Evolutionary conservation across 2,329 filamentous ascomycete genomes (phyloP).

Genomic region (Coniochaeta ligniaria): DNA sequence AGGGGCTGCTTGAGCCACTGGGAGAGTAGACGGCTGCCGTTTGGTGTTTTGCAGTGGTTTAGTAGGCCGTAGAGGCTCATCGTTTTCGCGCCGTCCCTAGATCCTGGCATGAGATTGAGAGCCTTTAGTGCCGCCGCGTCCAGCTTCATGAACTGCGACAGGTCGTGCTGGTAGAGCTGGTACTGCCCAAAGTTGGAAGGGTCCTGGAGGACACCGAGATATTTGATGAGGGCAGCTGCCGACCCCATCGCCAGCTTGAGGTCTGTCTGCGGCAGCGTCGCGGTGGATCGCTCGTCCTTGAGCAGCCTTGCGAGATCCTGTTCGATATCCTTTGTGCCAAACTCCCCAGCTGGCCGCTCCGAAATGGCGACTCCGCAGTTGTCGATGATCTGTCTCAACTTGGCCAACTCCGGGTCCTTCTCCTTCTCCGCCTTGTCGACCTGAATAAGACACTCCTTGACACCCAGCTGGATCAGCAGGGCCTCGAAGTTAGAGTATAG

Average conservation of each 20-base stretch:
- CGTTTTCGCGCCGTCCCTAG: slow-evolving; percentile 87
- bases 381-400: slow-evolving; percentile 82
- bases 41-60: slow-evolving; percentile 95
- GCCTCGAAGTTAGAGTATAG: slow-evolving; percentile 97
- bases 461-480: slow-evolving; percentile 88
- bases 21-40: slow-evolving; percentile 80
- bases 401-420: slow-evolving; percentile 81
- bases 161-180: slow-evolving; percentile 92
- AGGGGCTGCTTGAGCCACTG: slow-evolving; percentile 98
- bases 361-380: slow-evolving; percentile 88
- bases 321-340: slow-evolving; percentile 86
- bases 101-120: slow-evolving; percentile 93
- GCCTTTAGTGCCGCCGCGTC: slow-evolving; percentile 92
- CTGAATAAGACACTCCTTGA: slow-evolving; percentile 88
- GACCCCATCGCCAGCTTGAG: slow-evolving; percentile 95
- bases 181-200: slow-evolving; percentile 95
- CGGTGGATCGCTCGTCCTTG: slow-evolving; percentile 74
- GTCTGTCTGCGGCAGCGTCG: slow-evolving; percentile 79
- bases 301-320: slow-evolving; percentile 84
- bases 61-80: slow-evolving; percentile 94
- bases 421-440: slow-evolving; percentile 71
- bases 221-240: slow-evolving; percentile 88
- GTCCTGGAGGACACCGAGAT: slow-evolving; percentile 84
- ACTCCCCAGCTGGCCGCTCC: slow-evolving; percentile 70
- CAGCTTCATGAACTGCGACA: slow-evolving; percentile 97